These are phyloP conservation scores for Blumeriella jaapii DNA, from an alignment of 2,329 filamentous ascomycete genomes.

Conservation along the genomic window DNA sequence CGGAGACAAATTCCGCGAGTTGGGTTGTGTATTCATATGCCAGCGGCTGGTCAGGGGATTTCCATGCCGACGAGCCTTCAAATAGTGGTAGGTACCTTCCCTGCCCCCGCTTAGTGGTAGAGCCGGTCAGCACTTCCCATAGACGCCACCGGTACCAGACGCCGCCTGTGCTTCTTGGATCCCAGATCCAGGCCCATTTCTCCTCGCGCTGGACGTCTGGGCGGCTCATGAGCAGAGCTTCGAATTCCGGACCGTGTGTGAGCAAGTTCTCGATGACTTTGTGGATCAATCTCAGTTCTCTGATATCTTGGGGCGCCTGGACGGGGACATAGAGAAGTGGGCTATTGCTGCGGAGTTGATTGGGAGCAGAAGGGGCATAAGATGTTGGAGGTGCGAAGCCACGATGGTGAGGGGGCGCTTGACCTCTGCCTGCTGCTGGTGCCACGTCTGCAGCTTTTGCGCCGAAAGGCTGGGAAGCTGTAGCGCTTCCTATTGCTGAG, in stretches of 20 bases:
- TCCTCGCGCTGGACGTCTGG: conserved; percentile 75
- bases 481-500: conserved; percentile 28
- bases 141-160: conserved; percentile 90
- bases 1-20: conserved; percentile 69
- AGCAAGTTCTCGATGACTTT: conserved; percentile 74
- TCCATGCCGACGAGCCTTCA: conserved; percentile 68
- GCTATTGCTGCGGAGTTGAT: conserved; percentile 29
- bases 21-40: conserved; percentile 69
- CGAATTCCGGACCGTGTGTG: conserved; percentile 73
- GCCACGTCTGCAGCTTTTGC: conserved; percentile 47
- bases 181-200: conserved; percentile 91
- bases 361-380: conserved; percentile 37
- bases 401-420: conserved; percentile 38
- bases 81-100: conserved; percentile 55
- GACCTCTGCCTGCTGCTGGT: conserved; percentile 35
- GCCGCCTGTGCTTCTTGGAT: conserved; percentile 65
- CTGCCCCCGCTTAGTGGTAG: conserved; percentile 34
- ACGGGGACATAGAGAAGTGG: conserved; percentile 57
- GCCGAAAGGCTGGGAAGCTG: conserved; percentile 60
- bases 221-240: conserved; percentile 81
- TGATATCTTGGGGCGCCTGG: conserved; percentile 64
- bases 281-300: conserved; percentile 73
- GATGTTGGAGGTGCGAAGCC: conserved; percentile 69
- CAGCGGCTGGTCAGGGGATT: conserved; percentile 59
- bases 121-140: conserved; percentile 73